These are phyloP conservation scores for Tieghemostelium lacteum DNA, from an alignment of 78 protist species.

Conservation along the genomic window DNA sequence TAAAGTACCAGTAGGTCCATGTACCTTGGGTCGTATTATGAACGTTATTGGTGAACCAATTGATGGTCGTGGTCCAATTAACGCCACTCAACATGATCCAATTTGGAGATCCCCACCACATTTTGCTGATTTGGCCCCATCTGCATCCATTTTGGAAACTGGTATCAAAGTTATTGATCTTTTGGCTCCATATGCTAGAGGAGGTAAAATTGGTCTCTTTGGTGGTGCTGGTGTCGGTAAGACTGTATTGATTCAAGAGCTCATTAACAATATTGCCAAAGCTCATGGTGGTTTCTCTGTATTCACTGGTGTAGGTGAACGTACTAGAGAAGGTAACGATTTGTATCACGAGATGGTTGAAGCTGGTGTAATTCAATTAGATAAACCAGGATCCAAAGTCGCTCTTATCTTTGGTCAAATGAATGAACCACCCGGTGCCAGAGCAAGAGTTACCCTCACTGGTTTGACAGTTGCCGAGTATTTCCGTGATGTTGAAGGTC, in stretches of 20 bases:
- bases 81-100: conserved; percentile 78
- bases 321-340: conserved; percentile 99
- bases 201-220: conserved; percentile 99
- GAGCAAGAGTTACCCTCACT: conserved; percentile 99
- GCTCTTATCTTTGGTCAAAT: conserved; percentile 99
- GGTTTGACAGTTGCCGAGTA: conserved; percentile 99
- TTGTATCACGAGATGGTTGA: conserved; percentile 98
- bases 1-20: conserved; percentile 97
- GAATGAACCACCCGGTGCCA: conserved; percentile 99
- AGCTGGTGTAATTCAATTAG: conserved; percentile 96
- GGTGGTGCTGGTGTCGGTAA: conserved; percentile 99
- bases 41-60: conserved; percentile 99
- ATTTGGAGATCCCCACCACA: conserved; percentile 96
- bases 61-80: conserved; percentile 96
- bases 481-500: conserved; percentile 99
- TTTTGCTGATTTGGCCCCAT: conserved; percentile 92
- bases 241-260: conserved; percentile 96
- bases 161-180: conserved; percentile 99
- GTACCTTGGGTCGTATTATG: conserved; percentile 98
- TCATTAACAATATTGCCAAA: conserved; percentile 99
- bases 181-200: conserved; percentile 98
- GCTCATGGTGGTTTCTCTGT: conserved; percentile 99
- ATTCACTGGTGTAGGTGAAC: conserved; percentile 99
- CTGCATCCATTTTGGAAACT: conserved; percentile 95
- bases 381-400: conserved; percentile 94